These are phyloP conservation scores for Penicillium riverlandense DNA, from an alignment of 495 filamentous ascomycete genomes.

Conservation along the genomic window DNA sequence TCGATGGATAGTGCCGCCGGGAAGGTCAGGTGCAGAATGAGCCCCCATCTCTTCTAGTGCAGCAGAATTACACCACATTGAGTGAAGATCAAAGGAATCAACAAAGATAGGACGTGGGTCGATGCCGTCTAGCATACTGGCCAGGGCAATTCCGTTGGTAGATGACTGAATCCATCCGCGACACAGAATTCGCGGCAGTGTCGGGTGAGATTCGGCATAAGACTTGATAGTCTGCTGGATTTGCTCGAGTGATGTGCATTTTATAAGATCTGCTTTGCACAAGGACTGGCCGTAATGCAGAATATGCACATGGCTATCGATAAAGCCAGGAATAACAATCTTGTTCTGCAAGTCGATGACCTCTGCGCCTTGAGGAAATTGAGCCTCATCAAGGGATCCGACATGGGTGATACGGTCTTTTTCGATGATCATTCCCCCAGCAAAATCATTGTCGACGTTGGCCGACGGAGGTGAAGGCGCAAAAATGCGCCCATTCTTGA, in stretches of 20 bases:
- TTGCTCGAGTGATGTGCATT: slow-evolving; percentile 45
- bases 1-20: slow-evolving; percentile 50
- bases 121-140: slow-evolving; percentile 47
- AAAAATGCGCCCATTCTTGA: slow-evolving; percentile 41
- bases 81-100: slow-evolving; percentile 57
- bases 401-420: slow-evolving; percentile 31
- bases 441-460: slow-evolving; percentile 23
- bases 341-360: slow-evolving; percentile 38
- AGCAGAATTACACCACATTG: slow-evolving; percentile 53
- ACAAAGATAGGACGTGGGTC: slow-evolving; percentile 50
- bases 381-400: slow-evolving; percentile 29
- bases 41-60: slow-evolving; percentile 46
- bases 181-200: slow-evolving; percentile 44
- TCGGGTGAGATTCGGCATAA: slow-evolving; percentile 44
- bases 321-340: slow-evolving; percentile 54
- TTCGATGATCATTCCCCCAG: slow-evolving; percentile 31
- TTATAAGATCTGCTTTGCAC: slow-evolving; percentile 46
- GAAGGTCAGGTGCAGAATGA: slow-evolving; percentile 39
- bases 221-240: slow-evolving; percentile 44
- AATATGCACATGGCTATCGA: slow-evolving; percentile 59
- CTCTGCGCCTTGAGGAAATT: slow-evolving; percentile 20
- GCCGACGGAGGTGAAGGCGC: slow-evolving; percentile 20
- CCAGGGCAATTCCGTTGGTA: slow-evolving; percentile 43
- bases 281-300: slow-evolving; percentile 53
- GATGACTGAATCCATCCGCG: slow-evolving; percentile 57